These are phyloP conservation scores for Fistulina hepatica DNA, from an alignment of 1,284 basidiomycete genomes.

Conservation along the genomic window DNA sequence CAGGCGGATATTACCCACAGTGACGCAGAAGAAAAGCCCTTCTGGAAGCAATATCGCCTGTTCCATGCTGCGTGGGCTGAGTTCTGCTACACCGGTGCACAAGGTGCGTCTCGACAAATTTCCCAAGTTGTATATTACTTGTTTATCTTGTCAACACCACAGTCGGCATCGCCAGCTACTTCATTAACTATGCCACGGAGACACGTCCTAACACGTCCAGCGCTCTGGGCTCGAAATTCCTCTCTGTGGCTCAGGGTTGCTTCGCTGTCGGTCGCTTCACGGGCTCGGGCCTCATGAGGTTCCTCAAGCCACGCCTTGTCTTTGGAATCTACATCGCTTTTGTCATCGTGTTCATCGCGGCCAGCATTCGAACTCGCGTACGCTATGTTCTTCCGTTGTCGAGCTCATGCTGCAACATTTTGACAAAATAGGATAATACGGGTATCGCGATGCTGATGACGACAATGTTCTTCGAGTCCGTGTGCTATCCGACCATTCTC, in stretches of 20 bases:
- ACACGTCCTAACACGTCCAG: conserved; percentile 17
- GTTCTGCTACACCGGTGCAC: conserved; percentile 26
- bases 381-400: too few relatives aligned
- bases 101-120: conserved; percentile 16
- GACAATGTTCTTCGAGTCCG: conserved; percentile 26
- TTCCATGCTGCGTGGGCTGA: conserved; percentile 26
- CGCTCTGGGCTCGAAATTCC: conserved; percentile 21
- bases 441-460: conserved; percentile 24
- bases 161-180: conserved; percentile 26
- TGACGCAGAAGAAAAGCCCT: conserved; percentile 18
- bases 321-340: conserved; percentile 21
- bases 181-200: conserved; percentile 27
- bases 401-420: neutral
- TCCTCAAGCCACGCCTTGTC: conserved; percentile 21
- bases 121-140: neutral
- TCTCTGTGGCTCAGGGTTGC: conserved; percentile 25
- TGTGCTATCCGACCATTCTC: conserved; percentile 28
- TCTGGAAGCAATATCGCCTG: conserved; percentile 22
- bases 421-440: conserved; percentile 12
- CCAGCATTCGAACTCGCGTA: too few relatives aligned
- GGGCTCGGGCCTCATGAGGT: conserved; percentile 23
- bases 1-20: conserved; percentile 26
- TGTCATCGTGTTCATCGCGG: conserved; percentile 22
- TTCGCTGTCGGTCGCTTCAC: conserved; percentile 25
- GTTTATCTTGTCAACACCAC: neutral